Conservation (phyloP, 2,329 filamentous ascomycete species). For the Pseudocercospora vitis region DNA sequence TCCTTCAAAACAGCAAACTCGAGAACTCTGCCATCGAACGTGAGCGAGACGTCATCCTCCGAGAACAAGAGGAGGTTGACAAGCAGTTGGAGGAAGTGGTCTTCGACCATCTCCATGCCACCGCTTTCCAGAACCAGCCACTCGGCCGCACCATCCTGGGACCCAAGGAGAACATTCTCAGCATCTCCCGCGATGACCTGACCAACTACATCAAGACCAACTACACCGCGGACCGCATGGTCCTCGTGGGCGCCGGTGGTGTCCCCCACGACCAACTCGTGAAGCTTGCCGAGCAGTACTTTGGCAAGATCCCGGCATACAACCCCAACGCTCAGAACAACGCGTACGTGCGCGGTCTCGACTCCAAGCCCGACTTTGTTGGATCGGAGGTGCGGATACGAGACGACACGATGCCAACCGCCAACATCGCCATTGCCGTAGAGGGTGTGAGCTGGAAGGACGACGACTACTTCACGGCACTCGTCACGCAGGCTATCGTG, state of each 20-base stretch:
- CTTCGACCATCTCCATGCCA: slow-evolving; percentile 98
- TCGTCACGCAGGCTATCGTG: slow-evolving; percentile 97
- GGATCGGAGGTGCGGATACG: slow-evolving; percentile 94
- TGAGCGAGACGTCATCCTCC: slow-evolving; percentile 96
- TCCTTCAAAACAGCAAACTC: slow-evolving; percentile 98
- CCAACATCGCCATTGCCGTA: slow-evolving; percentile 96
- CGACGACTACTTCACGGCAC: slow-evolving; percentile 96
- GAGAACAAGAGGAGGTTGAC: slow-evolving; percentile 99
- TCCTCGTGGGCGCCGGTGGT: slow-evolving; percentile 92
- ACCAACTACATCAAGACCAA: slow-evolving; percentile 98
- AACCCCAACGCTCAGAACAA: slow-evolving; percentile 73
- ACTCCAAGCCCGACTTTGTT: slow-evolving; percentile 90
- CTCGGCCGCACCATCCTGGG: slow-evolving; percentile 97
- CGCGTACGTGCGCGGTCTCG: slow-evolving; percentile 68
- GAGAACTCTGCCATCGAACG: slow-evolving; percentile 90
- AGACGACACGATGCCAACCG: slow-evolving; percentile 92
- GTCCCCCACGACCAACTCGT: slow-evolving; percentile 93
- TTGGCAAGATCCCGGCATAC: slow-evolving; percentile 73
- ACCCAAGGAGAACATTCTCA: slow-evolving; percentile 96
- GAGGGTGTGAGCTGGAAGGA: slow-evolving; percentile 99
- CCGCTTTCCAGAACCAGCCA: slow-evolving; percentile 93
- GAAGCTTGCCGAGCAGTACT: slow-evolving; percentile 94
- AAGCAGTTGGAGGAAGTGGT: slow-evolving; percentile 99
- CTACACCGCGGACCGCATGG: slow-evolving; percentile 99
- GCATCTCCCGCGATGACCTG: slow-evolving; percentile 88